Evolutionary conservation across 179 eudicot genomes (phyloP).

Genomic region (Spinacia oleracea): DNA sequence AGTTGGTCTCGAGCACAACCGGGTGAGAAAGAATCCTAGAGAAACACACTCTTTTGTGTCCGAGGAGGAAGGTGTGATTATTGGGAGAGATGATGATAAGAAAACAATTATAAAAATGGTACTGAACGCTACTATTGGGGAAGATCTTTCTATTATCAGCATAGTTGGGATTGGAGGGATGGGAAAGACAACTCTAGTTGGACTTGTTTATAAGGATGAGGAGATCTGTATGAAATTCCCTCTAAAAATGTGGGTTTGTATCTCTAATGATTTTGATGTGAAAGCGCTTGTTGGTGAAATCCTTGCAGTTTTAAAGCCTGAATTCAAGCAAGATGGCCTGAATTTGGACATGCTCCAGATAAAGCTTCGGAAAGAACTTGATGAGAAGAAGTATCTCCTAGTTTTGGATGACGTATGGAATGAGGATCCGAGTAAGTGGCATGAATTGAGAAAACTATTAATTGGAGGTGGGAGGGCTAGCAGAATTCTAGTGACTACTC

Average conservation of each 20-base stretch:
- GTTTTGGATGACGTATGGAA: slow-evolving; percentile 13
- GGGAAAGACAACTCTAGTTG: slow-evolving; percentile 35
- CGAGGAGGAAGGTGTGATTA: background rate
- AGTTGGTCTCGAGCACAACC: background rate
- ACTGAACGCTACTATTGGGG: background rate
- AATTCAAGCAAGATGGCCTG: too few relatives aligned
- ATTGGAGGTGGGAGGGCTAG: background rate
- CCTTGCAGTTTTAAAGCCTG: background rate
- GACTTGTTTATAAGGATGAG: slow-evolving; percentile 18
- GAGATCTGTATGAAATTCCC: slow-evolving; percentile 8
- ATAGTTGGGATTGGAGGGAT: slow-evolving; percentile 33
- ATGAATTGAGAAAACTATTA: background rate
- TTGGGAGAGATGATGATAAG: slow-evolving; percentile 39
- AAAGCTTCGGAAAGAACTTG: background rate
- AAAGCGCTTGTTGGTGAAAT: background rate
- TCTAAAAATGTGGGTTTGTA: slow-evolving; percentile 30
- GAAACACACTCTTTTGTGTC: slow-evolving; percentile 22
- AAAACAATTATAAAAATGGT: slow-evolving; percentile 14
- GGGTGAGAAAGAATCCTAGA: background rate
- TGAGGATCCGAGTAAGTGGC: background rate
- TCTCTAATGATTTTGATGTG: slow-evolving; percentile 25
- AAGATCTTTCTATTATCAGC: background rate
- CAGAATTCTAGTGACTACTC: too few relatives aligned
- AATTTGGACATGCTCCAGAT: background rate
- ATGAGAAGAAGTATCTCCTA: slow-evolving; percentile 11